These are phyloP conservation scores for Phaffia tasmanica DNA, from an alignment of 768 basidiomycete species.

Conservation along the genomic window DNA sequence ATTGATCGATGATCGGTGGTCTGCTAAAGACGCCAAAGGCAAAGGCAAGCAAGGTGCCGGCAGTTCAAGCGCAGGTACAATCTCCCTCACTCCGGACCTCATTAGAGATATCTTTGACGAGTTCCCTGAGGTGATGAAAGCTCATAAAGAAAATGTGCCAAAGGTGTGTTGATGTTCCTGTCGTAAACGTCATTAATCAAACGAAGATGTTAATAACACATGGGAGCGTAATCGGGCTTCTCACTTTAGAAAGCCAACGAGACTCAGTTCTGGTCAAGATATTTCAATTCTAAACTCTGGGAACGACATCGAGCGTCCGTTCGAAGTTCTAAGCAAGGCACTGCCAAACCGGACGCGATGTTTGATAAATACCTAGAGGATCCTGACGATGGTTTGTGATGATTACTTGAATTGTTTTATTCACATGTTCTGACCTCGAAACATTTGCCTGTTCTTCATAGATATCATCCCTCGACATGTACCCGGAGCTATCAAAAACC, in stretches of 20 bases:
- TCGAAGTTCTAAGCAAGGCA: slow-evolving; percentile 61
- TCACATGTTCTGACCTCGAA: not conserved
- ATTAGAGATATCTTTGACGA: slow-evolving; percentile 96
- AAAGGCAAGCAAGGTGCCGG: slow-evolving; percentile 14
- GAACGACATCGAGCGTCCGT: slow-evolving; percentile 89
- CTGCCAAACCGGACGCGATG: slow-evolving; percentile 53
- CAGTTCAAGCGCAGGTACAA: not conserved
- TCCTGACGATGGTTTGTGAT: slow-evolving; percentile 72
- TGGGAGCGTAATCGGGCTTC: no score
- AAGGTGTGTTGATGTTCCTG: slow-evolving; percentile 43
- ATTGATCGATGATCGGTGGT: slow-evolving; percentile 37
- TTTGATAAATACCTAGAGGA: slow-evolving; percentile 94
- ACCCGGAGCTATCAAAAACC: slow-evolving; percentile 55
- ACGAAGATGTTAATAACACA: no score
- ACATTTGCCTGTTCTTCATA: slow-evolving; percentile 35
- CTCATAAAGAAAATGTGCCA: slow-evolving; percentile 86
- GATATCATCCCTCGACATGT: slow-evolving; percentile 66
- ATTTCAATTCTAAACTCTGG: slow-evolving; percentile 92
- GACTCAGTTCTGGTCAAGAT: slow-evolving; percentile 90
- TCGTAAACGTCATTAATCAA: not conserved
- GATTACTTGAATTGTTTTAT: not conserved
- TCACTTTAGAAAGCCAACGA: slow-evolving; percentile 49
- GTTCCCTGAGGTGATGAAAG: slow-evolving; percentile 86
- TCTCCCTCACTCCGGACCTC: slow-evolving; percentile 45
- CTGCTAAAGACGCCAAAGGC: slow-evolving; percentile 34